Evolutionary conservation across 495 filamentous ascomycete species (phyloP).

Genomic region (Cercophora newfieldiana): DNA sequence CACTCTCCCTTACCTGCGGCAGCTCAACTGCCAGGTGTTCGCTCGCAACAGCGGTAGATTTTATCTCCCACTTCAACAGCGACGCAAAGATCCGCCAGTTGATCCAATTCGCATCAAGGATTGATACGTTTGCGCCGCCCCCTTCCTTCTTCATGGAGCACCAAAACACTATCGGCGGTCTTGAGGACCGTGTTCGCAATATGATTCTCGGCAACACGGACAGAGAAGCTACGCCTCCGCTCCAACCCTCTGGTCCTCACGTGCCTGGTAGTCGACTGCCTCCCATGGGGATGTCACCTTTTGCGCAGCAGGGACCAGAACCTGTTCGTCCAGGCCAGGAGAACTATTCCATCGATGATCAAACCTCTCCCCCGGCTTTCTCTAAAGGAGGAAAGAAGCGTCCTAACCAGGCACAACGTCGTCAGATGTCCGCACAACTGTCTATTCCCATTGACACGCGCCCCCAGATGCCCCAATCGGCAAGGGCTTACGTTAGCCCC

Average conservation of each 20-base stretch:
- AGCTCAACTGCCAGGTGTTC: neutral
- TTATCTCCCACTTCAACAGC: neutral
- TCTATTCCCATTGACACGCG: constrained; percentile 52
- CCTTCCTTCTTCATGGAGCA: neutral
- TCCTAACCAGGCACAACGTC: constrained; percentile 56
- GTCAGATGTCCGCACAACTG: constrained; percentile 54
- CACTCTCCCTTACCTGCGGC: neutral
- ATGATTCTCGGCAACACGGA: constrained; percentile 42
- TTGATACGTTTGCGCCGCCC: neutral
- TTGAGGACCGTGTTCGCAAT: constrained; percentile 45
- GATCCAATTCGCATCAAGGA: neutral
- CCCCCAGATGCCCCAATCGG: constrained; percentile 25
- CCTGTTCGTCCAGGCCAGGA: neutral
- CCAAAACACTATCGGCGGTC: constrained; percentile 23
- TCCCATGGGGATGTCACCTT: neutral
- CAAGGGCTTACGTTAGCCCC: constrained; percentile 15
- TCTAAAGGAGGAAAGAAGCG: constrained; percentile 41
- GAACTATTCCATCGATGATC: neutral
- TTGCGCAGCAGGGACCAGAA: neutral
- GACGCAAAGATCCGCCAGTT: neutral
- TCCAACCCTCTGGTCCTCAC: neutral
- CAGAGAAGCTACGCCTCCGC: neutral
- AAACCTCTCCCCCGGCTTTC: neutral
- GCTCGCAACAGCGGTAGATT: neutral
- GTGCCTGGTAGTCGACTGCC: no score